These are phyloP conservation scores for Termitomyces sp. DNA, from an alignment of 1,284 basidiomycete species.

Conservation along the genomic window DNA sequence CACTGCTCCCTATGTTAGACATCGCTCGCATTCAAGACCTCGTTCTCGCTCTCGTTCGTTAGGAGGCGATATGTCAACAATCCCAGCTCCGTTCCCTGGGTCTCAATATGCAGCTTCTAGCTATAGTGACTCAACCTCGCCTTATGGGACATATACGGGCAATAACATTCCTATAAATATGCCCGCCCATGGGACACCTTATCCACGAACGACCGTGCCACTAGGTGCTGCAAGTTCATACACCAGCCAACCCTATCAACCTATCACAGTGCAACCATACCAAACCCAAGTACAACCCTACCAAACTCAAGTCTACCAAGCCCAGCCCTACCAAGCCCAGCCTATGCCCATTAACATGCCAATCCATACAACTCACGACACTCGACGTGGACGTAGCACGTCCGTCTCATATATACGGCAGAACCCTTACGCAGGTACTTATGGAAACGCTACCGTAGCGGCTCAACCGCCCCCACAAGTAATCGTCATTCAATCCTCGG, in stretches of 20 bases:
- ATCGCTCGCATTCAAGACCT: constrained; percentile 28
- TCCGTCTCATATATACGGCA: constrained; percentile 30
- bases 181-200: constrained; percentile 22
- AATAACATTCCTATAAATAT: constrained; percentile 21
- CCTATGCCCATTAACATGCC: constrained; percentile 22
- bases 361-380: constrained; percentile 14
- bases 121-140: constrained; percentile 21
- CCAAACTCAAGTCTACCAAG: constrained; percentile 15
- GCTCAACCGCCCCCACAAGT: constrained; percentile 24
- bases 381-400: constrained; percentile 27
- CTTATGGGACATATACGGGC: constrained; percentile 25
- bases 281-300: constrained; percentile 5
- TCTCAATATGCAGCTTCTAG: constrained; percentile 17
- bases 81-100: constrained; percentile 9
- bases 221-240: constrained; percentile 18
- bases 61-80: constrained; percentile 3
- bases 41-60: constrained; percentile 22
- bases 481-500: constrained; percentile 31
- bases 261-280: not conserved
- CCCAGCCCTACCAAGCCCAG: constrained; percentile 9
- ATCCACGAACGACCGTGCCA: constrained; percentile 18
- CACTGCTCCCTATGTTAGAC: constrained; percentile 4
- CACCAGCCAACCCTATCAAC: constrained; percentile 3
- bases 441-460: constrained; percentile 13
- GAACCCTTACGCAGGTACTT: constrained; percentile 24